Conservation (phyloP, 371 early-diverging fungal species). For the Mortierella sp. region DNA sequence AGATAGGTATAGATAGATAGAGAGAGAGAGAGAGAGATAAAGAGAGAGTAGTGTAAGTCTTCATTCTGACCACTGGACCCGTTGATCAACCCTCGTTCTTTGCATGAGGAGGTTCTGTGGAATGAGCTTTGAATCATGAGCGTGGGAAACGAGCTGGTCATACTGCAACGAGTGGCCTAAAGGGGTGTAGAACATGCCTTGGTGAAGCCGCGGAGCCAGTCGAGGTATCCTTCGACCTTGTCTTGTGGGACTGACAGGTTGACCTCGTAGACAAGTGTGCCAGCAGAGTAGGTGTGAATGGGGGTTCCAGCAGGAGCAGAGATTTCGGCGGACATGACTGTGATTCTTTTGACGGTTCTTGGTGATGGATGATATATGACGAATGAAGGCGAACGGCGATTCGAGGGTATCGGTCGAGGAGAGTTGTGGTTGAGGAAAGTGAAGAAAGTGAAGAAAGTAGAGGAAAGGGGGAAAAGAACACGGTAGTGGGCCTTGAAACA, state of each 20-base stretch:
- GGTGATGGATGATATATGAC: no score
- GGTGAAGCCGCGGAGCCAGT: constrained; percentile 56
- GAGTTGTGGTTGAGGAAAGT: not conserved
- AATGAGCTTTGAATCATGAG: no score
- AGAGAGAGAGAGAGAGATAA: no score
- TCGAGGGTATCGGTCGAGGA: not conserved
- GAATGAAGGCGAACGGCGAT: not conserved
- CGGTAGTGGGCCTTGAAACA: not conserved
- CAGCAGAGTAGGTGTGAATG: constrained; percentile 36
- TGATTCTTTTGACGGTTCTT: no score
- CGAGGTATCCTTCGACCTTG: constrained; percentile 55
- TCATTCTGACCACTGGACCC: no score
- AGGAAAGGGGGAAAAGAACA: not conserved
- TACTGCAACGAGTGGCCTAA: not conserved
- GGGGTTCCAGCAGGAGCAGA: constrained; percentile 7
- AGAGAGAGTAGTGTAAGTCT: no score
- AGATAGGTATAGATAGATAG: no score
- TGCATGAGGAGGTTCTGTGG: no score
- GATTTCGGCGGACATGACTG: constrained; percentile 30
- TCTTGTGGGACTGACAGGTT: constrained; percentile 61
- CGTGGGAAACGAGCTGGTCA: not conserved
- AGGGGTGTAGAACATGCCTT: constrained; percentile 14
- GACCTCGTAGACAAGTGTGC: constrained; percentile 62
- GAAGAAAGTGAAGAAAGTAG: not conserved
- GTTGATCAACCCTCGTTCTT: no score